Base-by-base conservation (phyloP, 345 rosid species). In the Orychophragmus violaceus region DNA sequence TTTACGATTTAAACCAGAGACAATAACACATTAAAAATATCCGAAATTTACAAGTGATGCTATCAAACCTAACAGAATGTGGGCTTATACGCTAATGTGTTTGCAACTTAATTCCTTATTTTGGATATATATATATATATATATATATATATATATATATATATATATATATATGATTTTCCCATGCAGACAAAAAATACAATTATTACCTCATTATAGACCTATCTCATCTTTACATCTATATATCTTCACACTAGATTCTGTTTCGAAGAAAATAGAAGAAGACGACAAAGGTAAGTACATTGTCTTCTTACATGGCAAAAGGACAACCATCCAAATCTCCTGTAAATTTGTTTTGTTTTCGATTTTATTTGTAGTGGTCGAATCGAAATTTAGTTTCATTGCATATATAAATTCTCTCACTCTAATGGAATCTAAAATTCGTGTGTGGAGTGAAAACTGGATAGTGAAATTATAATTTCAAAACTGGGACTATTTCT, bases 221-320 rank as follows among this genome's bases (percentile, higher is more conserved):
- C 18, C 39, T 59, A 25, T 28, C 14, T 35, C 25, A 19, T 30
- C 13, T 22, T 19, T 55, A 36, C 21, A 30, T 59, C 30, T 10
- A 17, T 42, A 60, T 58, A 18, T 25, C 44, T 59, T 59, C 67
- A 69, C 28, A 3, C 6, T 50, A 50, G 32, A 69, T 50, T 60
- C 18, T 59, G 11, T 41, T 53, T 61, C 16, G 22, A 71, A 44
- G 50, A 62, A 64, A 55, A 23, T 18, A 27, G 46, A 14, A 48
- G 51, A 46, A 72, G 46, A 49, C 28, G 60, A 51, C 60, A 63
- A 50, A 72, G 50, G 24, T 32, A 65, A 58, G 23, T 57, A 64
- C 66, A 58, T 64, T 65, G 71, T 58, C 48, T 37, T 72, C 37
- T 59, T 49, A 51, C 76, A 72, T 64, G 70, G 66, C 71, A 49